Conservation (phyloP, 805 yeast genomes). For the Nakazawaea sp. region DNA sequence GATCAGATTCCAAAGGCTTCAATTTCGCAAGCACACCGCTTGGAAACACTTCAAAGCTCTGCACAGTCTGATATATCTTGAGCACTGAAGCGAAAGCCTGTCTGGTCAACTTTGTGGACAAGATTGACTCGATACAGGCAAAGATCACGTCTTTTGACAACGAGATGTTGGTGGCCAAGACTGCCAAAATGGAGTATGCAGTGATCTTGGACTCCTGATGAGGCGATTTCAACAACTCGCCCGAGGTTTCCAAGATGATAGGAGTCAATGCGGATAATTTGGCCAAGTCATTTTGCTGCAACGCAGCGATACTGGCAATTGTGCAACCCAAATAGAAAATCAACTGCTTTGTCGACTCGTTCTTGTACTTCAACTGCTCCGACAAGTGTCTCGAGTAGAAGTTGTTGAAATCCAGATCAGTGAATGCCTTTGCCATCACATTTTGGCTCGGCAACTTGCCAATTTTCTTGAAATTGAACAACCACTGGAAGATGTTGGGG, state of each 20-base stretch:
- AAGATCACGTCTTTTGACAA: constrained; percentile 47
- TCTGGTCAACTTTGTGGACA: constrained; percentile 22
- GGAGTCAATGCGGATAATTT: constrained; percentile 48
- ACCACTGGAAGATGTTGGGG: constrained; percentile 77
- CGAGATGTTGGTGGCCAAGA: constrained; percentile 66
- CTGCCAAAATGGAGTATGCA: constrained; percentile 77
- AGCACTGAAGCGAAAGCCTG: constrained; percentile 41
- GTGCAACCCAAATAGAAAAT: constrained; percentile 74
- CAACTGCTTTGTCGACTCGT: constrained; percentile 61
- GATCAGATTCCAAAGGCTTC: background rate
- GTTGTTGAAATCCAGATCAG: constrained; percentile 61
- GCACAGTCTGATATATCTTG: constrained; percentile 43
- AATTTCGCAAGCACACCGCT: constrained; percentile 11
- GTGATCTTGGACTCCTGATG: constrained; percentile 67
- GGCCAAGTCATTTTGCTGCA: constrained; percentile 33
- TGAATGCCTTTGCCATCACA: constrained; percentile 67
- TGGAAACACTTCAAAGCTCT: constrained; percentile 23
- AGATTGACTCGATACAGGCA: constrained; percentile 57
- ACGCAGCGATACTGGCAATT: constrained; percentile 61
- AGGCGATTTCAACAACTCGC: constrained; percentile 41
- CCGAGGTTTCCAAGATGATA: constrained; percentile 48
- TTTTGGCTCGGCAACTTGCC: constrained; percentile 58
- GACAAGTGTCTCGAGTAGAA: constrained; percentile 54
- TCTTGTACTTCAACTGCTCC: constrained; percentile 42
- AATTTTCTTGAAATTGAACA: constrained; percentile 58